Evolutionary conservation across 2,329 filamentous ascomycete genomes (phyloP), one percentile per base, ranked within the genome.

Genomic region (Alternaria arbusti): DNA sequence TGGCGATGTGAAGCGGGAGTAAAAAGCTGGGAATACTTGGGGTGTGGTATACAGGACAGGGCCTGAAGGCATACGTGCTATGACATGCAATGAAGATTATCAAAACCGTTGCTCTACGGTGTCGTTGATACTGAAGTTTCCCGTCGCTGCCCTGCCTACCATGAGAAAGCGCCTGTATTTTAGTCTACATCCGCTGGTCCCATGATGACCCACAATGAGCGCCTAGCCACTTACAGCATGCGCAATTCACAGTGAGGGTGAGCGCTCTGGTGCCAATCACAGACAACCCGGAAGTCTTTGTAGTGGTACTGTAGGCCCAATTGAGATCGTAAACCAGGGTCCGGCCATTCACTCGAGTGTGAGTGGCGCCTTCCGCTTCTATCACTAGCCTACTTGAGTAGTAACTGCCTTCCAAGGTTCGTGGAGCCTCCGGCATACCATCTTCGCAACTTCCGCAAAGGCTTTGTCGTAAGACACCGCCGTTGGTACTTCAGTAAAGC

Each of bases 31-130:
- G 15, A 44, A 51, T 12, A 50, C n/a, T 32, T 26, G 32, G 22
- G 25, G 32, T 23, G 20, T 15, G 30, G 50, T 54, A 40, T 6
- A 23, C 32, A 22, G 25, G 40, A 46, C 20, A 12, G 15, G 43
- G 49, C 43, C 30, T 12, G 30, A 54, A 49, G 56, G 51, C 43
- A 59, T 59, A 59, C 32, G 50, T 26, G 56, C 47, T 63, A 63
- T 52, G 56, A 63, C 23, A 52, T 26, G 8, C 10, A 54, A 59
- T 63, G 44, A 63, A 50, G 56, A 63, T 54, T 28, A 63, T 28
- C 50, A 62, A 26, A 28, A 32, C 20, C 20, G 20, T 20, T 20
- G 20, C 20, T 20, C 20, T 20, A 20, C 3, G 20, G 20, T 20
- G 20, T 20, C 20, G 20, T 20, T 20, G 20, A 20, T 20, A 20